Base-by-base conservation (phyloP, 805 yeast genomes). In the Kluyveromyces wickerhamii region DNA sequence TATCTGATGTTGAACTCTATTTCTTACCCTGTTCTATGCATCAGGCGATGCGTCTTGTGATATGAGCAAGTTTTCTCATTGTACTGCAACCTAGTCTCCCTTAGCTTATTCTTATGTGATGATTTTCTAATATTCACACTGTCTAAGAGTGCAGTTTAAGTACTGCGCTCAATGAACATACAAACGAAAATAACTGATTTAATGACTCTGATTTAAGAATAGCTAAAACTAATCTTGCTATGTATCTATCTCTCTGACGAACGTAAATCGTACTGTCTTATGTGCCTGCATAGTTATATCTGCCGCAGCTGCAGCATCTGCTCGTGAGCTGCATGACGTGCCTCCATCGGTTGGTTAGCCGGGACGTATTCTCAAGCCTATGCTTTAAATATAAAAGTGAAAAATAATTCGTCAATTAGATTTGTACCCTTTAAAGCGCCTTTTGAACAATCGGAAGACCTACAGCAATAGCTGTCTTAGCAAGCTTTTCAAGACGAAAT, bases 181-280 rank as follows among this genome's bases (percentile, higher is more conserved):
- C 32, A 37, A 32, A 41, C 45, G 46, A 42, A 46, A 54, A 49
- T 52, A 48, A 59, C 62, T 59, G 63, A 59, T 59, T 59, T 59
- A 59, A 58, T 59, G 62, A 57, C 62, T 59, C 63, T 59, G 63
- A 57, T 42, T 32, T 18, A 14, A 16, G 18, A 26, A 25, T 16
- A 27, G n/a, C n/a, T n/a, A n/a, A n/a, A n/a, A n/a, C n/a, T n/a
- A n/a, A n/a, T n/a, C n/a, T n/a, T n/a, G n/a, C n/a, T n/a, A n/a
- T n/a, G n/a, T n/a, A n/a, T n/a, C n/a, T n/a, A n/a, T n/a, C n/a
- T n/a, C n/a, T n/a, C n/a, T n/a, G n/a, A n/a, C n/a, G n/a, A n/a
- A n/a, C n/a, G n/a, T n/a, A n/a, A n/a, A n/a, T n/a, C n/a, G n/a
- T n/a, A n/a, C n/a, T n/a, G n/a, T n/a, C n/a, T n/a, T n/a, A n/a